These are phyloP conservation scores for Theobroma grandiflorum DNA, from an alignment of 441 rosid genomes.

Conservation along the genomic window DNA sequence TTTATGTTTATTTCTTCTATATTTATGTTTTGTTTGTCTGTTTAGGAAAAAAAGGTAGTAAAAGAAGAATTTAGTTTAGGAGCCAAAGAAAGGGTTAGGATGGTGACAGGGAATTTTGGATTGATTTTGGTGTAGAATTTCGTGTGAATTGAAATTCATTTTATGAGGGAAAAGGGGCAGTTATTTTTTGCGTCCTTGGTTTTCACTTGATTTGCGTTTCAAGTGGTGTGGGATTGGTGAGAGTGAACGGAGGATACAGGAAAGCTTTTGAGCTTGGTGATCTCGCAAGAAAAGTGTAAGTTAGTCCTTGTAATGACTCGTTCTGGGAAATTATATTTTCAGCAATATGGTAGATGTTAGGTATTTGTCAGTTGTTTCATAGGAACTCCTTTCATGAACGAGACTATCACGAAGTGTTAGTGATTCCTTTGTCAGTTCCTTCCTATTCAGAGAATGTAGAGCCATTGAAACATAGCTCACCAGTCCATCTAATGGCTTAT, in stretches of 20 bases:
- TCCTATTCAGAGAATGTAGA: not conserved
- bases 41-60: not conserved
- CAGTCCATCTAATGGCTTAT: not conserved
- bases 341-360: not conserved
- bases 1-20: not conserved
- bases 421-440: not conserved
- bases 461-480: not conserved
- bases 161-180: not conserved
- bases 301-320: not conserved
- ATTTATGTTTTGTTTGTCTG: not conserved
- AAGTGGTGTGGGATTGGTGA: not conserved
- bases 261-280: constrained; percentile 1
- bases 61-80: not conserved
- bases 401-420: not conserved
- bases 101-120: not conserved
- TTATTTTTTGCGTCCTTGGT: not conserved
- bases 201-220: not conserved
- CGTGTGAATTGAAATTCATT: not conserved
- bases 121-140: constrained; percentile 8
- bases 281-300: not conserved
- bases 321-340: not conserved
- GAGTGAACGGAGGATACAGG: not conserved
- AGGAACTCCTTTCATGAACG: not conserved
- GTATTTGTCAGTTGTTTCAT: not conserved
- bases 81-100: not conserved